These are phyloP conservation scores for Solanum clarkiae DNA, from an alignment of 257 asterid genomes.

Conservation along the genomic window DNA sequence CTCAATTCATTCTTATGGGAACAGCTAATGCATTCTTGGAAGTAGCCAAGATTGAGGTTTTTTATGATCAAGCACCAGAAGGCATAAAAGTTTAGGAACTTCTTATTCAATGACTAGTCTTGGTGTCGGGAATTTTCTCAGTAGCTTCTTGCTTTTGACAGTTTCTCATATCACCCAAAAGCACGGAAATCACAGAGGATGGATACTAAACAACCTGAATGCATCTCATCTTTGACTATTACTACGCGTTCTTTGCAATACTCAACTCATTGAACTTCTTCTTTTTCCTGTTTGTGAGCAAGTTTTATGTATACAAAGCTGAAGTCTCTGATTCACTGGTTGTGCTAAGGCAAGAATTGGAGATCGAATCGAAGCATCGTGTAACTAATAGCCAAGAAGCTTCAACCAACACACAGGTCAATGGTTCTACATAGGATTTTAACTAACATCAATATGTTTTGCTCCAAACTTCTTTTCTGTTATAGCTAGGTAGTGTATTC, in stretches of 20 bases:
- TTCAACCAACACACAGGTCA: background rate
- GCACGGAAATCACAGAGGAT: constrained; percentile 34
- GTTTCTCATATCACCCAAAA: constrained; percentile 41
- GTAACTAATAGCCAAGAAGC: constrained; percentile 3
- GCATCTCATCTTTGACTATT: constrained; percentile 62
- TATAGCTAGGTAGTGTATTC: background rate
- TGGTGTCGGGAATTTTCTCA: constrained; percentile 64
- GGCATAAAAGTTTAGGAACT: constrained; percentile 85
- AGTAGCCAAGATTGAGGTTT: constrained; percentile 68
- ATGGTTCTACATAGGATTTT: background rate
- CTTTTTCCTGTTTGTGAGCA: constrained; percentile 37
- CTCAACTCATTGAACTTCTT: constrained; percentile 40
- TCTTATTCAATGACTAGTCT: constrained; percentile 51
- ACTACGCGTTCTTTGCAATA: constrained; percentile 45
- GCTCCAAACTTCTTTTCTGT: background rate
- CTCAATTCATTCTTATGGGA: constrained; percentile 76
- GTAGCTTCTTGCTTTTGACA: constrained; percentile 48
- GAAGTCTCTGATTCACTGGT: constrained; percentile 68
- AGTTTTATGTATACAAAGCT: constrained; percentile 57
- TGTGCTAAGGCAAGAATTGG: constrained; percentile 38
- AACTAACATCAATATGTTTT: background rate
- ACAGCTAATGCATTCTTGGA: constrained; percentile 68
- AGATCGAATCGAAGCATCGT: constrained; percentile 6
- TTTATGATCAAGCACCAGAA: constrained; percentile 86
- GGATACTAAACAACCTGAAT: constrained; percentile 70